A percentile compares a stretch with the other conserved stretches of the same genome.
Evolutionary conservation across 345 rosid species (phyloP).

Genomic region (Streptanthus diversifolius): DNA sequence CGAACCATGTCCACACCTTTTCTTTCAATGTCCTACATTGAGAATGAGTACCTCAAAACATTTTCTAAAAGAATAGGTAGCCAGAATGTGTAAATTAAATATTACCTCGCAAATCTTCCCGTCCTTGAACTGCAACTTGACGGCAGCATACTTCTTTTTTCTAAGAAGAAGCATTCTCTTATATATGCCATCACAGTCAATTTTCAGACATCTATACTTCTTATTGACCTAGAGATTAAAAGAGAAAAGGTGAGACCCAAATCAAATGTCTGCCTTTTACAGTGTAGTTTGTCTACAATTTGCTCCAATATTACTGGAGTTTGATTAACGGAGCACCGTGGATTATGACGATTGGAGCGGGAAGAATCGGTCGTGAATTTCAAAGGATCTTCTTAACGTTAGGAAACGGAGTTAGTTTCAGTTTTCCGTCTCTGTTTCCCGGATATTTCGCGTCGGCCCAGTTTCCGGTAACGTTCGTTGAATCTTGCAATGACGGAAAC

Average conservation of each 20-base stretch:
- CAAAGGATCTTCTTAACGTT: constrained; percentile 30
- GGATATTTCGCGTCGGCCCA: constrained; percentile 28
- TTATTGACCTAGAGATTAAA: constrained; percentile 72
- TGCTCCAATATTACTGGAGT: constrained; percentile 28
- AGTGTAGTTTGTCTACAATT: neutral
- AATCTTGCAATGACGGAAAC: constrained; percentile 21
- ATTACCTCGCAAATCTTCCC: constrained; percentile 75
- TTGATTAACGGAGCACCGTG: constrained; percentile 50
- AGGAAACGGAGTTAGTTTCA: constrained; percentile 37
- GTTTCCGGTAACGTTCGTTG: constrained; percentile 28
- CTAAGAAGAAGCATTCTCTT: constrained; percentile 97
- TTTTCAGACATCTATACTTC: constrained; percentile 83
- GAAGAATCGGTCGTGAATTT: constrained; percentile 34
- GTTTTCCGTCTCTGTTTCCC: constrained; percentile 40
- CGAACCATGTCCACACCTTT: constrained; percentile 99
- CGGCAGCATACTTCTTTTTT: constrained; percentile 99
- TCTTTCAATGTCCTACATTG: constrained; percentile 84
- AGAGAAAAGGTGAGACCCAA: constrained; percentile 25
- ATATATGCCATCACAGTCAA: constrained; percentile 93
- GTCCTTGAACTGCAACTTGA: constrained; percentile 76
- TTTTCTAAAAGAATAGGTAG: constrained; percentile 8
- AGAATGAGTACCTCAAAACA: constrained; percentile 29
- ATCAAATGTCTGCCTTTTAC: neutral
- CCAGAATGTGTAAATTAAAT: neutral
- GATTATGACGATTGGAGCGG: constrained; percentile 44